phyloP scores from a whole-genome alignment of 1,139 yeast species.

The Geotrichum reessii region DNA sequence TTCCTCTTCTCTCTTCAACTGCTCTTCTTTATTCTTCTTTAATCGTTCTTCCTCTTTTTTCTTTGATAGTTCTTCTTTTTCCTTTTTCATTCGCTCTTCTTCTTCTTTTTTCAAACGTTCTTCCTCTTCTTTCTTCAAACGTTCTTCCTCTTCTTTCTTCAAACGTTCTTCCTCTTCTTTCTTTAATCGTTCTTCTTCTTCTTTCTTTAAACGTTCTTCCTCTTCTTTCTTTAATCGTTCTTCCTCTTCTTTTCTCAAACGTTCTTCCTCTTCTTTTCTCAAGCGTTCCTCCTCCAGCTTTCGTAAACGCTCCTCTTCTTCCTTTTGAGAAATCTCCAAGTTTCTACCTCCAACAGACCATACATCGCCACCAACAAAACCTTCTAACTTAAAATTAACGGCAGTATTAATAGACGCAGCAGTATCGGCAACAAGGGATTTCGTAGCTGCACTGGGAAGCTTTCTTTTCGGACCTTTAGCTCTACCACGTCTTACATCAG shows the following conservation, averaged over 20 bases:
- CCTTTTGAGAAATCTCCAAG: neutral
- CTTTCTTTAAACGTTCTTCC: neutral
- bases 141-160: neutral
- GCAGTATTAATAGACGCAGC: neutral
- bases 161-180: neutral
- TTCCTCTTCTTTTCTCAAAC: neutral
- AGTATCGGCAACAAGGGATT: constrained; percentile 12
- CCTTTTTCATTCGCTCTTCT: neutral
- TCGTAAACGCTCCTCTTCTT: neutral
- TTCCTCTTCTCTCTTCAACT: neutral
- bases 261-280: neutral
- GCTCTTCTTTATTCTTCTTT: neutral
- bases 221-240: neutral
- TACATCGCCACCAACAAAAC: constrained; percentile 24
- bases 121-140: neutral
- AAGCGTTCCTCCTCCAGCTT: neutral
- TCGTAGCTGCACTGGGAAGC: constrained; percentile 50
- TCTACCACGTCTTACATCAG: constrained; percentile 46
- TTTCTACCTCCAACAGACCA: constrained; percentile 26
- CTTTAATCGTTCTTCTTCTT: neutral
- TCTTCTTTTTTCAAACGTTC: neutral
- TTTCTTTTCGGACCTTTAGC: constrained; percentile 79
- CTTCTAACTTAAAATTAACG: constrained; percentile 12
- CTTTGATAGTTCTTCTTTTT: constrained; percentile 37
- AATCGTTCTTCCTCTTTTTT: constrained; percentile 37